Evolutionary conservation across 2,329 filamentous ascomycete genomes (phyloP).

Genomic region (Xylaria sp.): DNA sequence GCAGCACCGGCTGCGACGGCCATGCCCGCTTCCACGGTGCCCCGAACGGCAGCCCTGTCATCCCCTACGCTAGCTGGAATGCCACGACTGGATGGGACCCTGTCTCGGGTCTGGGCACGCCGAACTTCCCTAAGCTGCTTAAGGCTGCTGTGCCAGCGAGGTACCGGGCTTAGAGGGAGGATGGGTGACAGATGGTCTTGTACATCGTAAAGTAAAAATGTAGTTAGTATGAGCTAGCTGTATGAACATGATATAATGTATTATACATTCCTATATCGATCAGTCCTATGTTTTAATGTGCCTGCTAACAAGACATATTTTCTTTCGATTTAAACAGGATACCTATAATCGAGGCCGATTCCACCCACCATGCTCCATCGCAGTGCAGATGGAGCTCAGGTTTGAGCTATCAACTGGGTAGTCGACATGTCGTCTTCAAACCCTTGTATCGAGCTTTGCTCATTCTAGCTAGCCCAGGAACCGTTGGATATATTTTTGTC

Average conservation of each 20-base stretch:
- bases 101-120: constrained; percentile 50
- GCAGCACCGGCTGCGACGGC: constrained; percentile 44
- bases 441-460: too few species aligned
- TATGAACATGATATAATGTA: constrained; percentile 20
- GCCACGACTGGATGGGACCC: constrained; percentile 52
- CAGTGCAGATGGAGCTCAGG: too few species aligned
- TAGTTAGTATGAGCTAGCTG: constrained; percentile 18
- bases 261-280: not conserved
- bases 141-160: constrained; percentile 34
- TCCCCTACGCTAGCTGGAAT: constrained; percentile 40
- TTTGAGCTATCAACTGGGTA: too few species aligned
- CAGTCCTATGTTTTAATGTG: not conserved
- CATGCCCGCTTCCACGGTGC: constrained; percentile 41
- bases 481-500: too few species aligned
- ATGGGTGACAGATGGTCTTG: not conserved
- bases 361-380: too few species aligned
- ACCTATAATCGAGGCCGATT: too few species aligned
- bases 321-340: not conserved
- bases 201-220: not conserved
- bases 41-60: constrained; percentile 42
- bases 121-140: constrained; percentile 42
- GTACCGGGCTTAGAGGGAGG: constrained; percentile 22
- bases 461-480: too few species aligned
- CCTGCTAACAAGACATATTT: not conserved
- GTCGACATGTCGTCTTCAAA: too few species aligned